Evolutionary conservation across 1,139 yeast genomes (phyloP), one percentile per base, ranked within the genome.

Genomic region (Geotrichum macrosporum): DNA sequence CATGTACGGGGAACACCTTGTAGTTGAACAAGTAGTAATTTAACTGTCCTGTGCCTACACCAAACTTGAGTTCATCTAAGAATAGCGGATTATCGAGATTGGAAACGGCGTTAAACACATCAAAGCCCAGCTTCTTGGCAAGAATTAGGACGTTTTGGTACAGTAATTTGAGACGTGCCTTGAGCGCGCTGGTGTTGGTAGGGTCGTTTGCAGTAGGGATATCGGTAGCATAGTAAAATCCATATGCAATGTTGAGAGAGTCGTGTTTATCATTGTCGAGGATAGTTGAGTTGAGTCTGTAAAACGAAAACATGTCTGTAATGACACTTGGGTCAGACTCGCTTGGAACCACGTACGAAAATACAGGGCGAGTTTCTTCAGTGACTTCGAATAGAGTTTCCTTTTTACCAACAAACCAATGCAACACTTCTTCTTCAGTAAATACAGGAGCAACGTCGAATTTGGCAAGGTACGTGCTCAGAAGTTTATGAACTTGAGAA

Each of bases 21-120:
- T 89, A 92, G 66, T 92, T 92, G 75, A 92, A 94, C 59, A 94
- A 70, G 63, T 92, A 92, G 65, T 84, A 94, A 67, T 92, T 85
- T 61, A 92, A 75, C 63, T 77, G 77, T 0, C 98, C 99, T 64
- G 92, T 97, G 37, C 99, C 99, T 42, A 80, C 78, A 20, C 96
- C 96, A 65, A 94, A 92, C 64, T 87, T 86, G 67, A 86, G 74
- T 43, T 84, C 81, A 33, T 85, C 83, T 56, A 92, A 71, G 67
- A 92, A 87, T 51, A 81, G 69, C 8, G 88, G 77, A 63, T 92
- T 94, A 63, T 92, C 98, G 68, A 89, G 95, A 10, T 88, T 75
- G 0, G 96, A 81, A 52, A 92, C 74, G 13, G 96, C 95, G 64
- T 92, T 92, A 75, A 89, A 87, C 2, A 94, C 97, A 64, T 92